Percentiles rank a stretch among this genome's conserved stretches.
phyloP scores from a whole-genome alignment of 2,329 filamentous ascomycete species.

The Ceratocystis lukuohia region DNA sequence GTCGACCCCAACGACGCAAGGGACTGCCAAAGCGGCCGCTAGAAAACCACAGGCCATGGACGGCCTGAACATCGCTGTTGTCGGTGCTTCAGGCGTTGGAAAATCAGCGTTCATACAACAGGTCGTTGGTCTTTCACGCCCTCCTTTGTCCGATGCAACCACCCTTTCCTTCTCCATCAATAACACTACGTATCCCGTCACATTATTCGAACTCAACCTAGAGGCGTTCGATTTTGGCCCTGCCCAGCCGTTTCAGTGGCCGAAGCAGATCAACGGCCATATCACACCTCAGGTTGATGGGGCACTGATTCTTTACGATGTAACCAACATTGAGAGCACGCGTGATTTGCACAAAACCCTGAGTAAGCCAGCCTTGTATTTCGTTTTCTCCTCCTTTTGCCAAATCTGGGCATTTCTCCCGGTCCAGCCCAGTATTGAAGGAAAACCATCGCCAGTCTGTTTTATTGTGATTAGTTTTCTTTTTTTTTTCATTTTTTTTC shows the following conservation, averaged over 20 bases:
- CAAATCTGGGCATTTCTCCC: not conserved
- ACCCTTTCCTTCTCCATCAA: conserved; percentile 46
- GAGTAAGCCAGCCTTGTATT: conserved; percentile 50
- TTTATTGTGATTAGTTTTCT: not conserved
- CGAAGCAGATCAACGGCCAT: conserved; percentile 54
- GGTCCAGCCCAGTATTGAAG: not conserved
- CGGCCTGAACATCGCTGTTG: conserved; percentile 50
- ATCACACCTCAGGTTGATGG: conserved; percentile 67
- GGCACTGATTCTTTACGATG: conserved; percentile 76
- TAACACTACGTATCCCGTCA: conserved; percentile 43
- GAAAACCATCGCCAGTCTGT: not conserved
- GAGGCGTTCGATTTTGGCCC: conserved; percentile 50
- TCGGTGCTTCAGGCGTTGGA: conserved; percentile 52
- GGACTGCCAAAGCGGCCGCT: not conserved
- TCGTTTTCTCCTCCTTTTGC: conserved; percentile 8
- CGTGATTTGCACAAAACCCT: conserved; percentile 60
- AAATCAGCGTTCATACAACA: conserved; percentile 57
- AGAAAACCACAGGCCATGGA: conserved; percentile 33
- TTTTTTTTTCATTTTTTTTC: not conserved
- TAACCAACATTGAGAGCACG: conserved; percentile 64
- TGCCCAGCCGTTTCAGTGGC: conserved; percentile 47
- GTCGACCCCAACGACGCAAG: not conserved
- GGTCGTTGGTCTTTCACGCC: conserved; percentile 41
- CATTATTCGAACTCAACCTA: conserved; percentile 51
- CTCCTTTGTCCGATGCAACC: conserved; percentile 41